These are phyloP conservation scores for Carex pumila DNA, from an alignment of 176 grass and related monocot species.

Conservation along the genomic window DNA sequence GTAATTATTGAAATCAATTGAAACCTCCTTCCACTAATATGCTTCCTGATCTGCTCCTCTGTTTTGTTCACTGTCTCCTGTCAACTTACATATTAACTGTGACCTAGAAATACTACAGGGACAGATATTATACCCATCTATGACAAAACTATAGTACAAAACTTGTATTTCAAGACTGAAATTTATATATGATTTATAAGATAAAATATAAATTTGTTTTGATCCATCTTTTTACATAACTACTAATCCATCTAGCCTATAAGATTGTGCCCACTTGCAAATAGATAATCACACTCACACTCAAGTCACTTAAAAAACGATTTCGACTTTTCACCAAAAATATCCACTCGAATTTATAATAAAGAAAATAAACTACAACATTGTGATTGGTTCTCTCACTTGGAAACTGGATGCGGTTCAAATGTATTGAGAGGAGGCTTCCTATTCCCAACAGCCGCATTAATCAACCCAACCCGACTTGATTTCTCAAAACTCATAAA, in stretches of 20 bases:
- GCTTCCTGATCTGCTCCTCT: conserved; percentile 97
- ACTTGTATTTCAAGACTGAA: background rate
- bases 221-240: background rate
- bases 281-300: background rate
- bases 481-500: no score
- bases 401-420: conserved; percentile 64
- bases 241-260: background rate
- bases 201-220: background rate
- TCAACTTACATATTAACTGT: conserved; percentile 76
- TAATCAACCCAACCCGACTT: conserved; percentile 75
- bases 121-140: background rate
- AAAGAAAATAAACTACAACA: background rate
- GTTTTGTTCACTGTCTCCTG: conserved; percentile 74
- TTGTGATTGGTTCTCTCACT: conserved; percentile 27
- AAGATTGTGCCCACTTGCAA: background rate
- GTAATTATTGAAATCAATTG: no score
- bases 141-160: background rate
- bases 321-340: background rate
- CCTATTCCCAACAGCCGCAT: conserved; percentile 49
- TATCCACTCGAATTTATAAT: background rate
- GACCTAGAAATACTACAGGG: conserved; percentile 29
- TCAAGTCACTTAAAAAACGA: background rate
- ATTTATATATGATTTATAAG: background rate
- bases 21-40: conserved; percentile 85
- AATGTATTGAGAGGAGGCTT: conserved; percentile 76